phyloP scores from a whole-genome alignment of 192 early-diverging fungal species.

The Ambispora gerdemannii region DNA sequence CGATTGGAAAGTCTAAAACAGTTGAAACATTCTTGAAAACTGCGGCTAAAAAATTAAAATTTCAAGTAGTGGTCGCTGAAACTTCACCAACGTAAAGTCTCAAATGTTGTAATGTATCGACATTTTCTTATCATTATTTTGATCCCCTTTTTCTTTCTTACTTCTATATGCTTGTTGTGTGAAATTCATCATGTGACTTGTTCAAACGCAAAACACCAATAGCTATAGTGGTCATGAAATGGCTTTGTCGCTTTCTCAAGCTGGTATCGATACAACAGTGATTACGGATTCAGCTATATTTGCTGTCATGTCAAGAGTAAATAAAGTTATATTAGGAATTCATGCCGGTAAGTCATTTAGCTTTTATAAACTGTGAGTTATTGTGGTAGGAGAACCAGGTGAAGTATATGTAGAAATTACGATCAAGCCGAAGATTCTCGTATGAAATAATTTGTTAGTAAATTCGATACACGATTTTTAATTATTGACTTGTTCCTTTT shows the following conservation, averaged over 20 bases:
- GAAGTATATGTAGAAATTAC: no score
- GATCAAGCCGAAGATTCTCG: no score
- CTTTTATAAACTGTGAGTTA: no score
- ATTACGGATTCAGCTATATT: slow-evolving; percentile 92
- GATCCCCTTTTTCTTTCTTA: no score
- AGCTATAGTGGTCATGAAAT: slow-evolving; percentile 84
- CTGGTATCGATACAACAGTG: slow-evolving; percentile 87
- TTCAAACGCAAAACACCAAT: no score
- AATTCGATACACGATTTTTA: no score
- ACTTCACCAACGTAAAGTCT: slow-evolving; percentile 74
- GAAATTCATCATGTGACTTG: background rate
- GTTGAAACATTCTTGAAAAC: slow-evolving; percentile 82
- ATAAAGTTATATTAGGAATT: slow-evolving; percentile 93
- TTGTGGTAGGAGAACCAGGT: no score
- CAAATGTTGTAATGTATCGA: background rate
- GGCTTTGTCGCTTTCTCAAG: slow-evolving; percentile 66
- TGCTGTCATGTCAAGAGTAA: slow-evolving; percentile 96
- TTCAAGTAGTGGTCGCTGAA: slow-evolving; percentile 95
- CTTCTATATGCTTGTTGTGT: background rate
- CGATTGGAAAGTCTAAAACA: slow-evolving; percentile 81
- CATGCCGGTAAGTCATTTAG: slow-evolving; percentile 62
- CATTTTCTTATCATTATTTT: no score
- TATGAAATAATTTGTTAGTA: no score
- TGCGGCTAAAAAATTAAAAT: slow-evolving; percentile 80
- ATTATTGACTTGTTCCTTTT: no score